These are phyloP conservation scores for Quercus lobata DNA, from an alignment of 331 rosid species.

Conservation along the genomic window DNA sequence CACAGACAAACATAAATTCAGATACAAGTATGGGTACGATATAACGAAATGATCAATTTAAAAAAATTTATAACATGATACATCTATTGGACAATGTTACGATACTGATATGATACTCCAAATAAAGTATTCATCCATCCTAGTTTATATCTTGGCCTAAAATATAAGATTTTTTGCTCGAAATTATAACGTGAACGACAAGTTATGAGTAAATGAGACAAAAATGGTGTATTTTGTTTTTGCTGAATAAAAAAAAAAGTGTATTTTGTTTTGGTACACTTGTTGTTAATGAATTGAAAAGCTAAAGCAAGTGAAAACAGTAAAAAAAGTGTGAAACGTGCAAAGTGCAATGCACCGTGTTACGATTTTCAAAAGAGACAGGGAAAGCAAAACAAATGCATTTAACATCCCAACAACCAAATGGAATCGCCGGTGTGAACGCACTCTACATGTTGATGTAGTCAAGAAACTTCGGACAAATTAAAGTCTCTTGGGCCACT, in stretches of 20 bases:
- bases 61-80: too few relatives aligned
- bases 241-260: too few relatives aligned
- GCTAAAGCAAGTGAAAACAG: too few relatives aligned
- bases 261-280: too few relatives aligned
- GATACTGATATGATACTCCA: accelerated
- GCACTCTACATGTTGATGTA: constrained; percentile 16
- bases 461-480: constrained; percentile 41
- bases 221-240: too few relatives aligned
- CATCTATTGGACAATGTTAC: accelerated
- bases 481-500: constrained; percentile 3
- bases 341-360: neutral
- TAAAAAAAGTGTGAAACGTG: neutral
- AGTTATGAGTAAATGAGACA: too few relatives aligned
- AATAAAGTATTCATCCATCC: accelerated
- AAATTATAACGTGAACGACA: accelerated
- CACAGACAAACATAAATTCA: accelerated
- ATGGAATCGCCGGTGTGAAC: constrained; percentile 24
- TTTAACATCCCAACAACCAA: neutral
- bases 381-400: neutral
- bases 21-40: accelerated
- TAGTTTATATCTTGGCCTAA: too few relatives aligned
- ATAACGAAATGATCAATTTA: accelerated
- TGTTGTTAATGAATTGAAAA: too few relatives aligned
- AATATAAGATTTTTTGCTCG: too few relatives aligned
- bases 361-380: neutral